Conservation (phyloP, 768 basidiomycete genomes). For the Lyophyllum semitale region DNA sequence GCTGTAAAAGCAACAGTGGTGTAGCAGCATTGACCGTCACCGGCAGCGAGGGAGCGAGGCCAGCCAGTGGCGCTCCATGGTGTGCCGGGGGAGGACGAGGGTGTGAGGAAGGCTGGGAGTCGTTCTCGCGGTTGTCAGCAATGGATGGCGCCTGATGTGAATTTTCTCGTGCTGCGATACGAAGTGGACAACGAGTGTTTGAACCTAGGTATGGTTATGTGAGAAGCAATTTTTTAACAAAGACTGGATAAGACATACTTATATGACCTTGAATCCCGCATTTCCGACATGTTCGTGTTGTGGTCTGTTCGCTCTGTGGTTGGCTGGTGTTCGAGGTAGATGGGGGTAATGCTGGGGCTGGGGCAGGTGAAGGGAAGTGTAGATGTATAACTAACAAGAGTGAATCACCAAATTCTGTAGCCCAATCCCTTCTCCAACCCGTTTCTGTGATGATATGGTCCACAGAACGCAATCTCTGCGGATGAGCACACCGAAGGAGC, state of each 20-base stretch:
- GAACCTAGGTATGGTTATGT: background rate
- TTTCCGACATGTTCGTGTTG: background rate
- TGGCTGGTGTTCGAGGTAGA: too few species aligned
- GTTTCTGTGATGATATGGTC: background rate
- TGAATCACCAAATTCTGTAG: background rate
- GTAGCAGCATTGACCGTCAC: too few species aligned
- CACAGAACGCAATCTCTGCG: background rate
- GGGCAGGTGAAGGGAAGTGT: background rate
- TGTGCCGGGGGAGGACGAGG: background rate
- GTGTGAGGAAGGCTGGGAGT: too few species aligned
- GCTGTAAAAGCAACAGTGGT: too few species aligned
- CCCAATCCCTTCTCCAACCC: background rate
- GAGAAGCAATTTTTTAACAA: background rate
- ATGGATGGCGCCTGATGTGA: background rate
- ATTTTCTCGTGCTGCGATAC: background rate
- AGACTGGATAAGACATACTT: background rate
- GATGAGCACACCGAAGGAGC: background rate
- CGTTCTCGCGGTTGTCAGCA: background rate
- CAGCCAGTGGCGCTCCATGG: too few species aligned
- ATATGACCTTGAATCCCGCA: background rate
- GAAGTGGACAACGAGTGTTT: background rate
- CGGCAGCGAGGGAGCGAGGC: too few species aligned
- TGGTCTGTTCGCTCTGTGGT: background rate
- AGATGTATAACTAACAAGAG: background rate
- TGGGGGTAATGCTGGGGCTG: too few species aligned